Base-by-base conservation (phyloP, 2,329 filamentous ascomycete species). In the Arthrobotrys sphaeroides region DNA sequence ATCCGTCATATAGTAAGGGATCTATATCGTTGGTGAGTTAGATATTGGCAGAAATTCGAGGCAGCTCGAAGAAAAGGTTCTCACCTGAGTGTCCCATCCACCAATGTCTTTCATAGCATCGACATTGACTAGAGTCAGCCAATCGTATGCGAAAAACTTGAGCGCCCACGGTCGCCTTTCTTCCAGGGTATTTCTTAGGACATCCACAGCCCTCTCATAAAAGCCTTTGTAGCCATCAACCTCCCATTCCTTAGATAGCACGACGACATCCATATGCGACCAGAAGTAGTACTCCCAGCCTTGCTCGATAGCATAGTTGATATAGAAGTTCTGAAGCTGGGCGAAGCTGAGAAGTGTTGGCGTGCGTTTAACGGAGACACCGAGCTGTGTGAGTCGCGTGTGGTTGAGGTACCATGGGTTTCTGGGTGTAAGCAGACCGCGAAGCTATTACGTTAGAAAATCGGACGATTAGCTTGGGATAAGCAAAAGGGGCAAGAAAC, bases 341-440 rank as follows among this genome's bases (percentile, higher is more conserved):
- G 87, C 84, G 78, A 88, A 88, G 51, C 80, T 85, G 59, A 88
- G 82, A 7, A 88, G 82, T 2, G 85, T 86, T 0, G 86, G 86
- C 0, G 86, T 85, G 47, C 83, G 83, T 5, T 87, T 73, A 36
- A 88, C 79, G 49, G 85, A 84, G 38, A 88, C 86, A 33, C 86
- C 87, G 18, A 89, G 73, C 38, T 61, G 65, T 12, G 79, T 18
- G 88, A 83, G 70, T 4, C 83, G 82, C 0, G 82, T 83, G 78
- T 89, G 85, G 80, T 88, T 86, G 20, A 89, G 81, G 80, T 84
- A 88, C 81, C 86, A 88, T 0, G 86, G 87, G 73, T 89, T 88
- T 77, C 88, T 85, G 0, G 86, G 82, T 0, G 83, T 83, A 2
- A 88, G 82, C 36, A 83, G 81, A 1, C 84, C 84, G 12, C 82